Conservation (phyloP, 1,139 yeast species). For the Lodderomyces oxycetoniae region DNA sequence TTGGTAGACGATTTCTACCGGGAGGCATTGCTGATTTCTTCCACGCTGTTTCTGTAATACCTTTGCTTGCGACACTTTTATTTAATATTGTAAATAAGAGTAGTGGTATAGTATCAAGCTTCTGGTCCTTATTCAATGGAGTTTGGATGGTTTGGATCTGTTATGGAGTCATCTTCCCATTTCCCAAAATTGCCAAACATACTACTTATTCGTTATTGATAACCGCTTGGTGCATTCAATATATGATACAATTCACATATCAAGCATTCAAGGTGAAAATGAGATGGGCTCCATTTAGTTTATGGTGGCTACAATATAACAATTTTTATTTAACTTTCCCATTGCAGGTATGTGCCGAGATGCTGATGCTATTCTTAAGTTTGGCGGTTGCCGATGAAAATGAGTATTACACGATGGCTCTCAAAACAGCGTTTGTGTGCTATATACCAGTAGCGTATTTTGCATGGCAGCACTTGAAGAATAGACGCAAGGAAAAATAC, state of each 20-base stretch:
- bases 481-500: no score
- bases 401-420: constrained; percentile 23
- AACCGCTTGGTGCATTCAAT: constrained; percentile 39
- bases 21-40: constrained; percentile 69
- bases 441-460: constrained; percentile 39
- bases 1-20: constrained; percentile 57
- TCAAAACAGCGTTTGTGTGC: constrained; percentile 25
- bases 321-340: constrained; percentile 45
- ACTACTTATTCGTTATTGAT: constrained; percentile 46
- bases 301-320: constrained; percentile 38
- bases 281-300: constrained; percentile 30
- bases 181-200: constrained; percentile 48
- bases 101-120: constrained; percentile 12
- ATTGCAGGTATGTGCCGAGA: constrained; percentile 43
- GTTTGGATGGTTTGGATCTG: constrained; percentile 39
- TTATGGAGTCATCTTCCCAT: constrained; percentile 43
- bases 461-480: constrained; percentile 30
- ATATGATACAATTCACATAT: constrained; percentile 41
- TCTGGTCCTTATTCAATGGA: constrained; percentile 31
- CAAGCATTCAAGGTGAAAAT: constrained; percentile 45
- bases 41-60: constrained; percentile 38
- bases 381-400: constrained; percentile 40
- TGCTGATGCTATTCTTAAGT: constrained; percentile 48
- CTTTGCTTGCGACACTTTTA: constrained; percentile 26
- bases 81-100: constrained; percentile 16